A percentile compares a stretch with the other conserved stretches of the same genome.
Conservation (phyloP, 2,329 filamentous ascomycete species). For the Ceratocystis cubensis region DNA sequence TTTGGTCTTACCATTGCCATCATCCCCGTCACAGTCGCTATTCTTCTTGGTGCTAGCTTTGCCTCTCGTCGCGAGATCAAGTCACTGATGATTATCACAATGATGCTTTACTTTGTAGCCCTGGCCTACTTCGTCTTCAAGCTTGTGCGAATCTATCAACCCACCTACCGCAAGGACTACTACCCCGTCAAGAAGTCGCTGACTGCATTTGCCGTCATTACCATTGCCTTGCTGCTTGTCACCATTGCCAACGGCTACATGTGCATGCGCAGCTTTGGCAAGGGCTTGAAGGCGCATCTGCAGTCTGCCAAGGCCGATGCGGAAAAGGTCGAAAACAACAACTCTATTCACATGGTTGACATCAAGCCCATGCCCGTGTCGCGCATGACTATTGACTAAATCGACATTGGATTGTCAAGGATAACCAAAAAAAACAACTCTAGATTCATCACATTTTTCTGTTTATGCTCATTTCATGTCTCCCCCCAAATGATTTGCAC, state of each 20-base stretch:
- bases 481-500: conserved; percentile 13
- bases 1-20: conserved; percentile 79
- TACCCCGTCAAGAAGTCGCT: conserved; percentile 68
- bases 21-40: conserved; percentile 79
- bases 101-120: conserved; percentile 76
- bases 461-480: conserved; percentile 13
- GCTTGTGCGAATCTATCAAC: conserved; percentile 84
- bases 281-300: conserved; percentile 79
- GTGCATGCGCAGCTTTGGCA: conserved; percentile 83
- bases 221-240: conserved; percentile 72
- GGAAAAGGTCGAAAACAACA: conserved; percentile 40
- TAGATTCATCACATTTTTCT: not conserved
- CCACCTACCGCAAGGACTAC: conserved; percentile 49
- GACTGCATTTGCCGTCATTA: conserved; percentile 88
- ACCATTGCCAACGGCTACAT: conserved; percentile 79
- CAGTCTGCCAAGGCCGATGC: conserved; percentile 38
- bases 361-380: conserved; percentile 43
- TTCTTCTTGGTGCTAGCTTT: conserved; percentile 72
- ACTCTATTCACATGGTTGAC: conserved; percentile 45
- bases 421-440: not conserved
- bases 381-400: conserved; percentile 51
- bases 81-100: conserved; percentile 61
- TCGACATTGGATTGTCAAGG: not conserved
- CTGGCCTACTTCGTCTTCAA: conserved; percentile 97
- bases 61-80: conserved; percentile 72